Evolutionary conservation across 179 eudicot species (phyloP), one percentile per base, ranked within the genome.

Genomic region (Drosera spatulata): DNA sequence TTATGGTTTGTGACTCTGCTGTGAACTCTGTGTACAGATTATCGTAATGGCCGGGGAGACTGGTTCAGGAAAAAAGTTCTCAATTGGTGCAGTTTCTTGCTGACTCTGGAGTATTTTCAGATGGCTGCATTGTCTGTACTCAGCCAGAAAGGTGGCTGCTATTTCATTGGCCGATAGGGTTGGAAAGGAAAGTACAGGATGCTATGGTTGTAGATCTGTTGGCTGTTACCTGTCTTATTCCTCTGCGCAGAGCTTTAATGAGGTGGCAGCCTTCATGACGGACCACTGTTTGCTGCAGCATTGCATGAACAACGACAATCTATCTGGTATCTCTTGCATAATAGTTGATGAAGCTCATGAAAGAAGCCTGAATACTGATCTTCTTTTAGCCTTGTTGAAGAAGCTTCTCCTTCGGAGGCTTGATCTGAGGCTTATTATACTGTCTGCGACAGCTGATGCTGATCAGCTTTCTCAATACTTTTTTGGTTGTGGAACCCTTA

Each of bases 1-100:
- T 45, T 10, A 14, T 7, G 11, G n/a, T 10, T 50, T 50, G 33
- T 50, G 53, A 50, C 53, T 50, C n/a, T 50, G 13, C 13, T 50
- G 53, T 50, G 10, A 10, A 49, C 14, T 71, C 50, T 55, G 15
- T 63, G 53, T 11, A 41, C 85, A 93, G 96, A 77, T 93, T 40
- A 73, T 77, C 78, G 93, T 93, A 51, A 67, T 93, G 83, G 66
- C 80, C 11, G 99, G 99, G 59, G 99, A 93, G 78, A 93, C 99
- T 43, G 99, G 99, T 56, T 93, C 99, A 4, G 99, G 99, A 54
- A 93, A 93, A 93, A 77, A 93, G 99, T 70, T 88, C 99, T 44
- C 99, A 93, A 70, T 63, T 93, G 76, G 86, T 77, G 66, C 99
- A 93, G 77, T 93, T 74, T 75, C 96, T 93, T 65, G 84, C 77